Evolutionary conservation across 2,329 filamentous ascomycete genomes (phyloP), one percentile per base, ranked within the genome.

Genomic region (Aspergillus vadensis): DNA sequence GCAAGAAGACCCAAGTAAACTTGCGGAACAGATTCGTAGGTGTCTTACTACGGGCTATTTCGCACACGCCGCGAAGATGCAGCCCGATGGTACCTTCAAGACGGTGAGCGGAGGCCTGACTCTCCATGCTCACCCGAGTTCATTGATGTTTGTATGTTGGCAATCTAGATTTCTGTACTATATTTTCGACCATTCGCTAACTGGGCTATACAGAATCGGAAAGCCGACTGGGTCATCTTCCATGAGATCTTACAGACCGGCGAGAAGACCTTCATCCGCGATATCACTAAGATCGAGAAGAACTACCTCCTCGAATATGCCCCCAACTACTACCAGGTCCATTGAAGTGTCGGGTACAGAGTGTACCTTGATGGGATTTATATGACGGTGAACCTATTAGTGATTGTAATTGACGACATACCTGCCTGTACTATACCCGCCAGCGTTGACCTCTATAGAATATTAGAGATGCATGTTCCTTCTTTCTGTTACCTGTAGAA

Each of bases 201-300:
- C 15, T 58, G 43, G 15, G 3, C 4, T 57, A 38, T 36, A 41
- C 66, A 84, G 82, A 96, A 97, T 76, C 88, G 93, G 59, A 97
- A 96, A 80, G 92, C 92, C 10, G 92, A 97, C 65, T 98, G 94
- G 92, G 92, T 98, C 9, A 85, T 99, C 36, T 99, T 97, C 72
- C 90, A 96, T 69, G 94, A 97, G 78, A 87, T 97, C 39, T 86
- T 97, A 82, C 91, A 98, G 79, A 96, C 91, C 4, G 87, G 89
- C 9, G 86, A 86, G 65, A 98, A 98, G 82, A 92, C 86, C 0
- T 98, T 89, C 73, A 96, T 99, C 69, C 84, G 92, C 58, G 94
- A 98, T 76, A 81, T 98, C 61, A 95, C 89, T n/a, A 95, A 91
- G 79, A 91, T 98, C 69, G 91, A 97, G 74, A 97, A 92, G 82